phyloP scores from a whole-genome alignment of 2,329 filamentous ascomycete genomes.

The Aspergillus sp. region DNA sequence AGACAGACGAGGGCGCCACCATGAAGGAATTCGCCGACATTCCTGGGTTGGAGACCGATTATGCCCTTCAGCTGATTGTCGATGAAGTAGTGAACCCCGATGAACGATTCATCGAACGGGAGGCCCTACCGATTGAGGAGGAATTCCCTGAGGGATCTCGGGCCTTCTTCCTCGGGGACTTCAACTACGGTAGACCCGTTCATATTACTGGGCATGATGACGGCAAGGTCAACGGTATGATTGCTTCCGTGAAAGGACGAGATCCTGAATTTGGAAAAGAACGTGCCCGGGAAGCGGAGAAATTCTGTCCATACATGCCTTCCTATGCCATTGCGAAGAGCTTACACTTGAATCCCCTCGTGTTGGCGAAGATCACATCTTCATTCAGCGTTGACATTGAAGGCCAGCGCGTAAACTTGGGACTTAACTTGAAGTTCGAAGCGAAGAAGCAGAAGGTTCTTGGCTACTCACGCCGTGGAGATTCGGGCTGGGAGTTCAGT shows the following conservation, averaged over 20 bases:
- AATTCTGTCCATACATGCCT: slow-evolving; percentile 68
- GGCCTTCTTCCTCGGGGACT: slow-evolving; percentile 91
- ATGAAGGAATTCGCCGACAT: slow-evolving; percentile 89
- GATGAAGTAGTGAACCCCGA: slow-evolving; percentile 87
- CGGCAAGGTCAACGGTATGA: slow-evolving; percentile 69
- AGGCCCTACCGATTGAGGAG: slow-evolving; percentile 78
- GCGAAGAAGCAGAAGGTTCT: slow-evolving; percentile 91
- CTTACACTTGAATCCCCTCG: slow-evolving; percentile 73
- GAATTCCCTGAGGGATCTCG: slow-evolving; percentile 79
- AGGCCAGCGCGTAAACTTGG: slow-evolving; percentile 78
- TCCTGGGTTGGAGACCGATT: slow-evolving; percentile 77
- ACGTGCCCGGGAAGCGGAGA: slow-evolving; percentile 65
- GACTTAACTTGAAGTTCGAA: slow-evolving; percentile 95
- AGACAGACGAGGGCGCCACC: slow-evolving; percentile 83
- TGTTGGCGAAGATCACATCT: slow-evolving; percentile 91
- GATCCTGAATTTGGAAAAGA: slow-evolving; percentile 75
- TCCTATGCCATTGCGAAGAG: slow-evolving; percentile 83
- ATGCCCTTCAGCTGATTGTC: slow-evolving; percentile 84
- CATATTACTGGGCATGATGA: slow-evolving; percentile 68
- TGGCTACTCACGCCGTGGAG: slow-evolving; percentile 82
- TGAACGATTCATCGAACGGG: slow-evolving; percentile 83
- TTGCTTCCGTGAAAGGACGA: slow-evolving; percentile 64
- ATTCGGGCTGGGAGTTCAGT: slow-evolving; percentile 93
- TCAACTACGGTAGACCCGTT: slow-evolving; percentile 84
- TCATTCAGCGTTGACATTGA: slow-evolving; percentile 81